Evolutionary conservation across 2,329 filamentous ascomycete species (phyloP), one percentile per base, ranked within the genome.

Genomic region (Aureobasidium sp.): DNA sequence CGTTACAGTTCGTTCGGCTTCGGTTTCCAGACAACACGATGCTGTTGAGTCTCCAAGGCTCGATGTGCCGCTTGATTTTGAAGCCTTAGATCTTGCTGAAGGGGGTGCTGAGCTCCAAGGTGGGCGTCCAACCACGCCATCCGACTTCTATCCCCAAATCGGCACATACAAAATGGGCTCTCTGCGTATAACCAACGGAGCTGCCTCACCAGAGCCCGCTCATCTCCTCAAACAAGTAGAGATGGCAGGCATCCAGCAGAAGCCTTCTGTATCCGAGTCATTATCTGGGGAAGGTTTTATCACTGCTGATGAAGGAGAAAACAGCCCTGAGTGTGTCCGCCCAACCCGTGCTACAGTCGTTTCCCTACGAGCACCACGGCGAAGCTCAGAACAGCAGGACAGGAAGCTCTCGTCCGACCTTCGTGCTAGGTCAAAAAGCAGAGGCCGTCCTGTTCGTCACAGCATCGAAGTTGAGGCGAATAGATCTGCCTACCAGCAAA

Each of bases 151-250:
- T 10, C 70, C 72, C 5, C 75, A 78, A 51, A 70, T 78, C 34
- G 77, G 78, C 5, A 70, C 68, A 34, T 71, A 77, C 59, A 70
- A 73, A 61, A 71, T 75, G 7, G 79, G 79, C 8, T 76, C 77
- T 3, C 70, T 81, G 9, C 72, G 75, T 20, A 73, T 81, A 20
- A 79, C 77, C 6, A 81, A 81, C 62, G 79, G 78, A 9, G 71
- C 74, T 17, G 71, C 76, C 10, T 80, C 78, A 3, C 78, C 79
- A 15, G 75, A 75, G 51, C 72, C 75, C 3, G 76, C 76, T 63
- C 67, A 73, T 44, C 65, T 67, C 24, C 50, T 57, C 27, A 50
- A 46, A n/a, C 27, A 63, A 61, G 55, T 12, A 24, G 52, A 51
- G 24, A 41, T 39, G n/a, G 29, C 29, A 37, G 48, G 41, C 20